phyloP scores from a whole-genome alignment of 257 asterid species.

The Solanum pimpinellifolium region DNA sequence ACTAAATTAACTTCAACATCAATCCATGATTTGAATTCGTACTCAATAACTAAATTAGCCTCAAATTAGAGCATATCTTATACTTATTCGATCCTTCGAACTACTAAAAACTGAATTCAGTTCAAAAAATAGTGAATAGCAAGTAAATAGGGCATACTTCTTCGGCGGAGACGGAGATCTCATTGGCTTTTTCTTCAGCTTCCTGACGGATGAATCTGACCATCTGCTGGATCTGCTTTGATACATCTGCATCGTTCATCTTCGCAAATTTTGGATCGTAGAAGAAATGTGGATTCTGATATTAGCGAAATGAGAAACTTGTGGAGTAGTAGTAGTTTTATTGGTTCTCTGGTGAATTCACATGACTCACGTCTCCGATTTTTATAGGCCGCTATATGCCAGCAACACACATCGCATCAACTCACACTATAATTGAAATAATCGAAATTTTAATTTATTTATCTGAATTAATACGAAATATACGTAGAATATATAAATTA shows the following conservation, averaged over 20 bases:
- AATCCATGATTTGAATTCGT: background rate
- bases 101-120: background rate
- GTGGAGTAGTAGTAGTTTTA: background rate
- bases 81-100: background rate
- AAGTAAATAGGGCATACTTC: constrained; percentile 33
- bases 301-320: background rate
- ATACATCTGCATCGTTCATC: constrained; percentile 94
- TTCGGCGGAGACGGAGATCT: constrained; percentile 95
- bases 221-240: constrained; percentile 99
- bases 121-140: background rate
- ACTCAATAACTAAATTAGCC: background rate
- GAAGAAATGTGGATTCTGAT: background rate
- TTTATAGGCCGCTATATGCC: background rate
- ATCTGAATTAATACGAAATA: too few species aligned
- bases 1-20: background rate
- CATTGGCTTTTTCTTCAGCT: constrained; percentile 96
- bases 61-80: background rate
- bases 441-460: too few species aligned
- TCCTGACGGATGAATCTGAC: constrained; percentile 99
- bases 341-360: background rate
- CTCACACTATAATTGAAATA: background rate
- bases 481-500: too few species aligned
- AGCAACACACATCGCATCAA: background rate
- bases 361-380: background rate
- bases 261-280: constrained; percentile 9